These are phyloP conservation scores for maize (Zea mays) DNA, from an alignment of 176 grass and related monocot genomes.

Conservation along the genomic window Zm-B73-REFERENCE-NAM-5.0 NC_050097.1:235129001-235129500, in stretches of 20 bases:
- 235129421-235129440: no score
- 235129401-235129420: no score
- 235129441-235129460: constrained; percentile 7
- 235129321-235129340: constrained; percentile 32
- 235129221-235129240: constrained; percentile 57
- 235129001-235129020: constrained; percentile 95
- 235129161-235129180: constrained; percentile 54
- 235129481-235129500: constrained; percentile 45
- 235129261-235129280: constrained; percentile 44
- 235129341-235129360: constrained; percentile 49
- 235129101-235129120: constrained; percentile 66
- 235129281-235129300: constrained; percentile 56
- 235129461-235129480: constrained; percentile 75
- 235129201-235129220: constrained; percentile 72
- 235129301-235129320: constrained; percentile 68
- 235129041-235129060: constrained; percentile 60
- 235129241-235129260: constrained; percentile 48
- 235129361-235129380: constrained; percentile 93
- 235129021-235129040: constrained; percentile 82
- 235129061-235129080: constrained; percentile 72
- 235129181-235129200: constrained; percentile 71
- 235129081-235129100: constrained; percentile 91
- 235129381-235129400: neutral
- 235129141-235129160: constrained; percentile 95
- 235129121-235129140: constrained; percentile 91